Conservation (phyloP, 768 basidiomycete genomes). For the Lactifluus echinatus region DNA sequence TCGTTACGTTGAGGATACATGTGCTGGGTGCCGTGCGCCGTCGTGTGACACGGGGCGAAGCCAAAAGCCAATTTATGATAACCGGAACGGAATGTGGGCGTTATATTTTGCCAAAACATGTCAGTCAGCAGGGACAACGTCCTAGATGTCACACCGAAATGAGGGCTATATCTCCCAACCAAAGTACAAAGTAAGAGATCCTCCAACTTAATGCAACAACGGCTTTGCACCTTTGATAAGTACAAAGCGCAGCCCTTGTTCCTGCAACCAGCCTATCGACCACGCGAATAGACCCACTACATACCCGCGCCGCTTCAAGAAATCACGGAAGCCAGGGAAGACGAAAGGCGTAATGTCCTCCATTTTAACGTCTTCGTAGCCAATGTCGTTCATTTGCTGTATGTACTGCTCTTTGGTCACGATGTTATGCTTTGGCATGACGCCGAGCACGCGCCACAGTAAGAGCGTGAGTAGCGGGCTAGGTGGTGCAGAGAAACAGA, state of each 20-base stretch:
- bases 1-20: neutral
- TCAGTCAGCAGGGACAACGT: no score
- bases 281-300: conserved; percentile 39
- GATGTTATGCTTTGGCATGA: conserved; percentile 43
- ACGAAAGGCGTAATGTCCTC: conserved; percentile 51
- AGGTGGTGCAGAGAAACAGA: conserved; percentile 37
- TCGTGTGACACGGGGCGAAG: neutral
- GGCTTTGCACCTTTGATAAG: conserved; percentile 29
- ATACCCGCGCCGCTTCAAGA: conserved; percentile 36
- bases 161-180: no score
- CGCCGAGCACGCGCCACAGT: conserved; percentile 27
- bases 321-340: conserved; percentile 47
- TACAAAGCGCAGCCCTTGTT: conserved; percentile 41
- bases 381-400: conserved; percentile 36
- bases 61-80: neutral
- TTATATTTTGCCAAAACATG: neutral
- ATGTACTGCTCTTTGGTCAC: conserved; percentile 40
- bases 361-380: conserved; percentile 44
- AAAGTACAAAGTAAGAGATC: neutral
- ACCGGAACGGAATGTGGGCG: neutral
- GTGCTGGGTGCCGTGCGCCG: neutral
- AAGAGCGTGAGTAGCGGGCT: conserved; percentile 21
- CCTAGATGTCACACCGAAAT: no score
- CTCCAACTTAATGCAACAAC: neutral
- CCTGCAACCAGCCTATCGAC: conserved; percentile 31